Evolutionary conservation across 1,284 basidiomycete genomes (phyloP), one percentile per base, ranked within the genome.

Genomic region (Fomitopsis pinicola): DNA sequence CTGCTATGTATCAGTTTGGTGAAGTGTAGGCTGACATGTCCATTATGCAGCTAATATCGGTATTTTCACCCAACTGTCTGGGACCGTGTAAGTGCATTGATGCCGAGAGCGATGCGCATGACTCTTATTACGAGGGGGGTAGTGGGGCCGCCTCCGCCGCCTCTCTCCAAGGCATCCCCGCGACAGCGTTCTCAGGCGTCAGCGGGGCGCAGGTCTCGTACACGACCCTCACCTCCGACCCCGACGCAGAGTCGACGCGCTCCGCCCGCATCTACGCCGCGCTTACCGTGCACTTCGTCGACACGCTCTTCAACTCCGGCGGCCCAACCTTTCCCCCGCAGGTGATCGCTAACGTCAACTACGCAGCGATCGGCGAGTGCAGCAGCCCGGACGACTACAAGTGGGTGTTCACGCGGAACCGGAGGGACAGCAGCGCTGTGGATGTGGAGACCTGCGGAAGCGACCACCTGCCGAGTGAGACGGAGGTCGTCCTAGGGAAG

Each of bases 311-410:
- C 46, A 63, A 14, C n/a, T 26, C 42, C 19, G 15, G 8, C 40
- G 61, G n/a, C 65, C 70, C 9, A 72, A 74, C 80, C 62, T 75
- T 84, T 9, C 81, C 82, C 5, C n/a, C 69, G 0, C 73, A 74
- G 42, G 75, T 78, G 44, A 75, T 75, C 59, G 59, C 84, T 55
- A 84, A 84, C 67, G 80, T 84, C 66, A 85, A 85, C 71, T 83
- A 79, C 69, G 76, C 81, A 0, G 65, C 77, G 19, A 77, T 75
- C 7, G 71, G 75, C 56, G 52, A n/a, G 35, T 85, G 83, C 66
- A 40, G 75, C 12, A 66, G 67, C 30, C 71, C 75, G 9, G 67
- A 67, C 3, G 73, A 72, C 62, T 82, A 74, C 73, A 69, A 77
- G 57, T 84, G 79, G 67, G 74, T 84, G 3, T 70, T 83, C 42